These are phyloP conservation scores for Myxozyma neotropica DNA, from an alignment of 805 yeast species.

Conservation along the genomic window DNA sequence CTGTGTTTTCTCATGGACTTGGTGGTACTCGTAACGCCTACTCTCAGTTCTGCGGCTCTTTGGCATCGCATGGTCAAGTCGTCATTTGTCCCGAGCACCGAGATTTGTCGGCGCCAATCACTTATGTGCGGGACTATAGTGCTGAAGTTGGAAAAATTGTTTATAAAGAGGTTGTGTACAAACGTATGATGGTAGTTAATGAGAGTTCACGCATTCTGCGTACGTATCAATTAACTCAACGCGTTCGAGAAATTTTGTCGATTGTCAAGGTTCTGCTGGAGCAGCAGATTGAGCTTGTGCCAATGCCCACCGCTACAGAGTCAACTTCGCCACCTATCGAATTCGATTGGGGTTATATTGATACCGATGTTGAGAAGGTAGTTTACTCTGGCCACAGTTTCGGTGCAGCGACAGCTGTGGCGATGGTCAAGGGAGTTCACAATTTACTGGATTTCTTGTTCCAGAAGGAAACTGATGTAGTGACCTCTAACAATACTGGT, in stretches of 20 bases:
- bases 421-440: constrained; percentile 30
- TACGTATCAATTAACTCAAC: constrained; percentile 33
- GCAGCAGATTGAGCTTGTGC: constrained; percentile 12
- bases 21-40: constrained; percentile 36
- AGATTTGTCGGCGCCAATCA: constrained; percentile 65
- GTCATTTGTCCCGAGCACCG: constrained; percentile 44
- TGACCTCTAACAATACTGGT: constrained; percentile 18
- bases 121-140: constrained; percentile 72
- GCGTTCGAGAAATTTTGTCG: constrained; percentile 30
- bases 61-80: constrained; percentile 36
- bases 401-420: constrained; percentile 36
- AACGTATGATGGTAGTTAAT: constrained; percentile 30
- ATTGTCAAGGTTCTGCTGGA: constrained; percentile 22
- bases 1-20: constrained; percentile 36
- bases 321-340: background rate
- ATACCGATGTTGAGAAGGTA: constrained; percentile 20
- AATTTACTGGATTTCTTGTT: constrained; percentile 16
- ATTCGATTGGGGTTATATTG: constrained; percentile 25
- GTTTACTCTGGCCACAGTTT: constrained; percentile 35
- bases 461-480: constrained; percentile 3
- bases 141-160: constrained; percentile 53
- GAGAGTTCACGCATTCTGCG: constrained; percentile 31
- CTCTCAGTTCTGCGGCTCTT: constrained; percentile 34
- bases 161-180: constrained; percentile 19
- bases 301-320: background rate